A percentile compares a stretch with the other conserved stretches of the same genome.
phyloP scores from a whole-genome alignment of 139 green algal genomes.

The Chlorella sp. region DNA sequence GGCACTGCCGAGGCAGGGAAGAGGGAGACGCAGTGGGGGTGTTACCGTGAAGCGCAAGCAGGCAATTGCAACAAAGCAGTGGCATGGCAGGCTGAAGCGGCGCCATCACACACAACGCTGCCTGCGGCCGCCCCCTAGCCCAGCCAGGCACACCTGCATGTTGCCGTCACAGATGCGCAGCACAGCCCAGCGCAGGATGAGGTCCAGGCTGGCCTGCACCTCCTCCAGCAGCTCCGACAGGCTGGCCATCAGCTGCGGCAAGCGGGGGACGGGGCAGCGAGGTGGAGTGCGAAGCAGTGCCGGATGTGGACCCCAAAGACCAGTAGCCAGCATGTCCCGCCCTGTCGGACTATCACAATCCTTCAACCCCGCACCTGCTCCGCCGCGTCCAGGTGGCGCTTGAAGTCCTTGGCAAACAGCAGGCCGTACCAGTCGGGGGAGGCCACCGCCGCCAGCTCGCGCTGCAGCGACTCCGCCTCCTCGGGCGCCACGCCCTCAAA shows the following conservation, averaged over 20 bases:
- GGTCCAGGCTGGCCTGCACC: slow-evolving; percentile 63
- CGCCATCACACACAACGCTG: no score
- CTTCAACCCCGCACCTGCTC: slow-evolving; percentile 43
- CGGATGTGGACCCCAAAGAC: no score
- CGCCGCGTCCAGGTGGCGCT: slow-evolving; percentile 80
- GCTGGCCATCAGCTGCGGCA: slow-evolving; percentile 15
- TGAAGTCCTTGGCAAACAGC: slow-evolving; percentile 74
- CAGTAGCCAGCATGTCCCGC: no score
- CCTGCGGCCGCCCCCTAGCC: neutral
- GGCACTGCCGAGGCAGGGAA: slow-evolving; percentile 36
- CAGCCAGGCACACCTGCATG: slow-evolving; percentile 51
- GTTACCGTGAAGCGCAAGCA: neutral
- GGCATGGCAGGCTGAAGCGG: no score
- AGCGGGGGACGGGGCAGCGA: neutral
- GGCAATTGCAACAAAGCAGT: neutral
- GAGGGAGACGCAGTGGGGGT: neutral
- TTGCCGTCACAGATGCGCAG: slow-evolving; percentile 88
- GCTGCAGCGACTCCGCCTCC: slow-evolving; percentile 69
- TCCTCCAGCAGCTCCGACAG: slow-evolving; percentile 29
- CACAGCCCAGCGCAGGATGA: slow-evolving; percentile 84
- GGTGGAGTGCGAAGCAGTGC: neutral
- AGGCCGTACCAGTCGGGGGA: slow-evolving; percentile 38
- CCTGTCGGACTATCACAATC: no score
- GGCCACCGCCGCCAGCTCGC: slow-evolving; percentile 62
- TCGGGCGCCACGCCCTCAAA: slow-evolving; percentile 74